Evolutionary conservation across 768 basidiomycete species (phyloP), one percentile per base, ranked within the genome.

Genomic region (Roridomyces roridus): DNA sequence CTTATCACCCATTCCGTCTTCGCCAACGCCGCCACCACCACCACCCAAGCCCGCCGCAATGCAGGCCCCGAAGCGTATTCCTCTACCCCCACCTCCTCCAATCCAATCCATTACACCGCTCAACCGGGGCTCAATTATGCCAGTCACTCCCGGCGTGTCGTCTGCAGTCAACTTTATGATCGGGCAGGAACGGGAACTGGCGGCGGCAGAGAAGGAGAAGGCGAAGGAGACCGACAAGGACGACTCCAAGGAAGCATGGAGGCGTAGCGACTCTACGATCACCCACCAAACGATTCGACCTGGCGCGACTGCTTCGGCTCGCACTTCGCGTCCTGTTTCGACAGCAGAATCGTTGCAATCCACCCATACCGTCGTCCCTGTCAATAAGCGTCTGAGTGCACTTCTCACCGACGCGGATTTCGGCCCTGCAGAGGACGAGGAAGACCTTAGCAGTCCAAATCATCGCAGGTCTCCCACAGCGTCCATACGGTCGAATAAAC

Each of bases 221-320:
- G 68, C 67, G 20, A 62, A 59, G 60, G 64, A 68, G 40, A 58
- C 54, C 8, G 67, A 71, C 47, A 72, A 73, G 67, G 65, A 57
- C 39, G 80, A 82, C 42, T 69, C 69, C 65, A 92, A 88, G 74
- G 91, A 92, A 60, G 77, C 79, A 28, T 89, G 90, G 87, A 76
- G 91, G 65, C 90, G 89, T 73, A 91, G 90, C 63, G 91, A 93
- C 70, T 86, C 91, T 6, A 91, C 89, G n/a, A 84, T 87, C 67
- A 87, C 89, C 65, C 85, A 87, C 67, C 82, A 83, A 59, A 92
- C 90, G 18, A 83, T 90, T 52, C 82, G 89, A 26, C 83, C 86
- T 31, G 77, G 83, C 12, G 73, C 77, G 28, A 64, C 69, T 4
- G 65, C 74, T 14, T 78, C 77, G 35, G 70, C 68, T 29, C 80